Evolutionary conservation across 768 basidiomycete genomes (phyloP), one percentile per base, ranked within the genome.

Genomic region (Melanogaster broomeanus): DNA sequence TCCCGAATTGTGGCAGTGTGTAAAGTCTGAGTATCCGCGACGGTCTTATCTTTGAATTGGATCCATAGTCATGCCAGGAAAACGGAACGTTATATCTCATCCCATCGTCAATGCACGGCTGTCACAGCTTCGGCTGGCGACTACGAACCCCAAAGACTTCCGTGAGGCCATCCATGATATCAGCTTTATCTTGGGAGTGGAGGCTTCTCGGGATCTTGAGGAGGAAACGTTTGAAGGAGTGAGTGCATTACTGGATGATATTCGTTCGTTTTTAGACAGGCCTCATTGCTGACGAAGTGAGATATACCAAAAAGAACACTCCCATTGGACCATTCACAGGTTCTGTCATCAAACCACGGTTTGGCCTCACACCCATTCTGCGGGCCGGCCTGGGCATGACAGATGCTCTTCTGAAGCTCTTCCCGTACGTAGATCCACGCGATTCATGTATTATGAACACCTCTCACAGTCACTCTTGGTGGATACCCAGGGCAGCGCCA

Each of bases 361-460:
- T 98, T 47, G 96, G 92, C 5, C 71, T 98, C 48, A 87, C 91
- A 3, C 96, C 96, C 35, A 92, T 98, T 61, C 76, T 98, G 49
- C 84, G 96, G 34, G 96, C 96, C 27, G 96, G 96, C 6, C 73
- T 95, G 56, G 93, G 93, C 16, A 95, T 98, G 93, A 82, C 88
- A 1, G 92, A 96, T 60, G 91, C 90, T 19, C 70, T 97, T 72
- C 72, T 95, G 53, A 82, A 81, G 47, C 75, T 95, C 45, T 96
- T 95, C 69, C 94, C 93, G 78, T 88, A 76, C 34, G 90, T 77
- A 13, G 39, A 37, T 44, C 39, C 24, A 33, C 37, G 18, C 7
- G 12, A 12, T 8, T 10, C 8, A 3, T 4, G 10, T 6, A 33
- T n/a, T 42, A 24, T 49, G 44, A 28, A 25, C 25, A 7, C 22